Percentiles rank a stretch among this genome's conserved stretches.
These are phyloP conservation scores for Cercospora zeina DNA, from an alignment of 2,329 filamentous ascomycete species.

Conservation along the genomic window DNA sequence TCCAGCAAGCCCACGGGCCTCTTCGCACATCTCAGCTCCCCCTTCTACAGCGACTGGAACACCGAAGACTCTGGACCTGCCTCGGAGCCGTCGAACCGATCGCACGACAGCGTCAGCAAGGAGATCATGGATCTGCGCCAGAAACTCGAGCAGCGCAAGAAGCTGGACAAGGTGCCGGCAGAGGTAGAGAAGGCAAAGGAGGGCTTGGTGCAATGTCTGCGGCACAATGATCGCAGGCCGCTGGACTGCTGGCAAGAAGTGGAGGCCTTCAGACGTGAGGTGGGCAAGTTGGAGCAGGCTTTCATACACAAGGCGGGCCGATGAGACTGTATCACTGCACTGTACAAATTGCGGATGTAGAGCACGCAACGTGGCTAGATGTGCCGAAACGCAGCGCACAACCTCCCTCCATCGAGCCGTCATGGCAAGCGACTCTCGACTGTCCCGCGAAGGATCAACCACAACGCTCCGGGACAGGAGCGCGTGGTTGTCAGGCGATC, in stretches of 20 bases:
- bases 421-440: background rate
- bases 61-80: slow-evolving; percentile 40
- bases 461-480: background rate
- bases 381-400: slow-evolving; percentile 1
- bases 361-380: background rate
- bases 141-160: slow-evolving; percentile 56
- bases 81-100: slow-evolving; percentile 49
- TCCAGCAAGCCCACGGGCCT: slow-evolving; percentile 34
- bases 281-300: slow-evolving; percentile 76
- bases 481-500: slow-evolving; percentile 5
- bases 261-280: slow-evolving; percentile 84
- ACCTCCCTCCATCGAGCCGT: background rate
- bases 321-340: slow-evolving; percentile 5
- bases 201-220: slow-evolving; percentile 76
- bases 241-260: slow-evolving; percentile 95
- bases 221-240: slow-evolving; percentile 80
- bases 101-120: slow-evolving; percentile 55
- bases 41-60: slow-evolving; percentile 43
- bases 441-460: background rate
- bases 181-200: slow-evolving; percentile 72
- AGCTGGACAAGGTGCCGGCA: slow-evolving; percentile 65
- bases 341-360: slow-evolving; percentile 6
- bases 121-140: slow-evolving; percentile 59
- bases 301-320: slow-evolving; percentile 81
- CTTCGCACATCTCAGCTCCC: slow-evolving; percentile 38